These are phyloP conservation scores for Neurospora africana DNA, from an alignment of 495 filamentous ascomycete genomes.

Conservation along the genomic window DNA sequence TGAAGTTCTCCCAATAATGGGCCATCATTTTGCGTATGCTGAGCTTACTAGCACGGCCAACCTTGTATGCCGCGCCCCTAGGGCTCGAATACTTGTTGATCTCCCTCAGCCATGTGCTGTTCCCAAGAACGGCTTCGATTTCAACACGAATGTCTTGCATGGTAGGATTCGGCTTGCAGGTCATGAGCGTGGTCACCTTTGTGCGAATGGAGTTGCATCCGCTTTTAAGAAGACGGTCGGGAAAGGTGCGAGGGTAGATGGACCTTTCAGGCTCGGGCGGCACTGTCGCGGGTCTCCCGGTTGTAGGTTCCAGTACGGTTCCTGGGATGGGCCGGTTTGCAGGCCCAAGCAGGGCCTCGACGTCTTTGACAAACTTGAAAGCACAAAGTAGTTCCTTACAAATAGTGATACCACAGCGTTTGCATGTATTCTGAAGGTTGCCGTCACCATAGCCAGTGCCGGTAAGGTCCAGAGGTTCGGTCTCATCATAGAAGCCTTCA, in stretches of 20 bases:
- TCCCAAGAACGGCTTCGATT: slow-evolving; percentile 32
- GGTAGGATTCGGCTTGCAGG: slow-evolving; percentile 16
- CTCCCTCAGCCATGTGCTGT: slow-evolving; percentile 15
- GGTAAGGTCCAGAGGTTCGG: slow-evolving; percentile 9
- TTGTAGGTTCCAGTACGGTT: slow-evolving; percentile 40
- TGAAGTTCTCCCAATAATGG: slow-evolving; percentile 68
- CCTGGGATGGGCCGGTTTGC: slow-evolving; percentile 49
- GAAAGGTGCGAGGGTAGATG: slow-evolving; percentile 39
- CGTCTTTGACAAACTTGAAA: slow-evolving; percentile 47
- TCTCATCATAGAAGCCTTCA: slow-evolving; percentile 12
- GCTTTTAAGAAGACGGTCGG: slow-evolving; percentile 46
- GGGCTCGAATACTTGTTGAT: slow-evolving; percentile 14
- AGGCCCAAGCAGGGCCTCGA: slow-evolving; percentile 29
- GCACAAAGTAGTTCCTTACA: slow-evolving; percentile 44
- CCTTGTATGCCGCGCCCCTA: slow-evolving; percentile 2
- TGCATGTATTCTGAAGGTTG: slow-evolving; percentile 35
- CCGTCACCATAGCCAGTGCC: slow-evolving; percentile 60
- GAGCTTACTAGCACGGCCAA: slow-evolving; percentile 28
- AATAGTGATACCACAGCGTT: slow-evolving; percentile 39
- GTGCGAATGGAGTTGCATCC: slow-evolving; percentile 19
- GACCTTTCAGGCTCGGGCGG: not conserved
- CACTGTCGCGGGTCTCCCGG: slow-evolving; percentile 21
- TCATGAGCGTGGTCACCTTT: slow-evolving; percentile 25
- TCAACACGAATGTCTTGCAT: slow-evolving; percentile 34
- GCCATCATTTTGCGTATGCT: slow-evolving; percentile 65